Conservation (phyloP, 306 rosid species). For the Lablab purpureus region DNA sequence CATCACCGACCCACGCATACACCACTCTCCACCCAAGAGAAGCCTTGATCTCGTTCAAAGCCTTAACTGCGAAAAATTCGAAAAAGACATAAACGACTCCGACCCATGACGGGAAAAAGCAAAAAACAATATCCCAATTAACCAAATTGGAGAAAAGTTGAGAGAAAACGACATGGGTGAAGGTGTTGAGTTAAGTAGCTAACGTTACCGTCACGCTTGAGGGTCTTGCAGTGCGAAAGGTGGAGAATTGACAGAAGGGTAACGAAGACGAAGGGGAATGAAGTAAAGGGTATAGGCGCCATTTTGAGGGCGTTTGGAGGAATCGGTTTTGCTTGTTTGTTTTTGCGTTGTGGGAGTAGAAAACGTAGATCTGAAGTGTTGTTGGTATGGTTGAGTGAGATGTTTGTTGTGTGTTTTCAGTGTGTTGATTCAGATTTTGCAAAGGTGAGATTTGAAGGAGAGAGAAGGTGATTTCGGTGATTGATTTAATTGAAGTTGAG, state of each 20-base stretch:
- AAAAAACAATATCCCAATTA: neutral
- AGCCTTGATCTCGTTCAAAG: conserved; percentile 97
- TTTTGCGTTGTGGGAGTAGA: neutral
- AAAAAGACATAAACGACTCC: neutral
- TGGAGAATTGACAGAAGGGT: conserved; percentile 50
- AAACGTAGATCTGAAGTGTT: conserved; percentile 43
- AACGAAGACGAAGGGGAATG: conserved; percentile 52
- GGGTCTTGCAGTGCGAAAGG: conserved; percentile 77
- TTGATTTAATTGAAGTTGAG: conserved; percentile 42
- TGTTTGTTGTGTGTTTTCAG: neutral
- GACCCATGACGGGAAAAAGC: conserved; percentile 25
- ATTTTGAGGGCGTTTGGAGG: conserved; percentile 49
- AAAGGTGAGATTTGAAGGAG: conserved; percentile 26
- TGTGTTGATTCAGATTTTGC: conserved; percentile 43
- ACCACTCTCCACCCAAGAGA: conserved; percentile 99
- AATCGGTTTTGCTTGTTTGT: neutral
- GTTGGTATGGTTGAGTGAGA: conserved; percentile 20
- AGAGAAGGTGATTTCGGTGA: neutral
- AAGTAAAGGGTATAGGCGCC: conserved; percentile 56
- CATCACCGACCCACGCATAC: conserved; percentile 99
- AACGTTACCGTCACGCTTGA: conserved; percentile 86
- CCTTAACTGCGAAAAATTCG: conserved; percentile 70
- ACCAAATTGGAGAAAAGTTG: conserved; percentile 6
- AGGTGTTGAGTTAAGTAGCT: neutral
- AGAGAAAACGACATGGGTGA: conserved; percentile 23